Evolutionary conservation across 1,139 yeast species (phyloP).

Genomic region (Pichia sorboxylosa): DNA sequence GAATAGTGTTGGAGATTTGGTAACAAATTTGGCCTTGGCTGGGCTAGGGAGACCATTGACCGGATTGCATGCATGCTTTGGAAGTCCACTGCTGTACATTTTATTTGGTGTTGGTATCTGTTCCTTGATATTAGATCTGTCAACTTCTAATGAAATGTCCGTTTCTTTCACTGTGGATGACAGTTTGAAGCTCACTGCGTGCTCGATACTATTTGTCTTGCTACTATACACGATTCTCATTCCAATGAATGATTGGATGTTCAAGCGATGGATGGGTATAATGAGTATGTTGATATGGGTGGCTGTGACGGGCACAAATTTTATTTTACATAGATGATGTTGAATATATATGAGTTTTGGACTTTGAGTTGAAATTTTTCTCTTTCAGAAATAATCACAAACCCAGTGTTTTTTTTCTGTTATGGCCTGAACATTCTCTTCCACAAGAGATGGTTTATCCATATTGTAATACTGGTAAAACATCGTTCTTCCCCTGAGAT

Average conservation of each 20-base stretch:
- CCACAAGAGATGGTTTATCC: not conserved
- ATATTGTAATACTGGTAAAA: not conserved
- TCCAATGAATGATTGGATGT: conserved; percentile 32
- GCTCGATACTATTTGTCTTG: conserved; percentile 25
- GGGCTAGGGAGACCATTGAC: conserved; percentile 43
- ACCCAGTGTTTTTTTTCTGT: conserved; percentile 3
- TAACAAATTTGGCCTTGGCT: conserved; percentile 42
- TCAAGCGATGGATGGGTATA: conserved; percentile 28
- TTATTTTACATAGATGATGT: conserved; percentile 3
- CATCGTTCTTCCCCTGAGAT: conserved; percentile 6
- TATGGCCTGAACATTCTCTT: not conserved
- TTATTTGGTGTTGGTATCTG: conserved; percentile 32
- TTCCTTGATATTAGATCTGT: conserved; percentile 27
- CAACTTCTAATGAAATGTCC: conserved; percentile 1
- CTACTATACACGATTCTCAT: conserved; percentile 20
- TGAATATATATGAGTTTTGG: not conserved
- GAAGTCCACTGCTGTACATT: conserved; percentile 41
- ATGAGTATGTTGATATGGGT: conserved; percentile 26
- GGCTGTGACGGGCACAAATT: conserved; percentile 13
- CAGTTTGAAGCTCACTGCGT: conserved; percentile 25
- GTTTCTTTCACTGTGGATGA: conserved; percentile 19
- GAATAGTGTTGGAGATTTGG: conserved; percentile 45
- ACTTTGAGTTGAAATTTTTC: not conserved
- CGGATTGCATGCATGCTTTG: conserved; percentile 50
- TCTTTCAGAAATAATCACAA: conserved; percentile 10